Percentiles rank a stretch among this genome's conserved stretches.
Conservation (phyloP, 805 yeast species). For the Candida xyloterini region DNA sequence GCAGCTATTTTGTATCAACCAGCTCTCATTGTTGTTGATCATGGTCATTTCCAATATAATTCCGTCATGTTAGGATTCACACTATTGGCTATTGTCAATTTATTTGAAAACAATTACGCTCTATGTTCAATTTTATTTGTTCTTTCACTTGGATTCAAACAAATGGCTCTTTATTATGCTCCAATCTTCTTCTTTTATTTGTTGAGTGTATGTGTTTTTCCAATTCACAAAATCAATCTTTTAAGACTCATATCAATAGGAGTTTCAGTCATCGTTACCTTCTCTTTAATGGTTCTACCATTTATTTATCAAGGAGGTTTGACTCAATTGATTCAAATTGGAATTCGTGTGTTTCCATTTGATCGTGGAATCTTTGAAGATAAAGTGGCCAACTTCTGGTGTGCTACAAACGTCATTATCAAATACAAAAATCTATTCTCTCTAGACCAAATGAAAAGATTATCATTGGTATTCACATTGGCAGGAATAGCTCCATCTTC, state of each 20-base stretch:
- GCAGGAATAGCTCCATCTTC: conserved; percentile 56
- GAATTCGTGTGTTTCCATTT: conserved; percentile 82
- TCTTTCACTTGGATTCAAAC: conserved; percentile 79
- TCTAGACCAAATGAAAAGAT: conserved; percentile 53
- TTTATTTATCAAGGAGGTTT: conserved; percentile 48
- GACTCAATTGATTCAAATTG: conserved; percentile 52
- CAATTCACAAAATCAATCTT: conserved; percentile 41
- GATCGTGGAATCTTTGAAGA: conserved; percentile 94
- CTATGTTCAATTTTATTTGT: conserved; percentile 77
- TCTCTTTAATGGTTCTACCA: conserved; percentile 55
- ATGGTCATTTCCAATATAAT: conserved; percentile 96
- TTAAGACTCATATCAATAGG: conserved; percentile 61
- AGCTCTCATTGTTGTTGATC: conserved; percentile 77
- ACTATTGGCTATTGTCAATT: conserved; percentile 60
- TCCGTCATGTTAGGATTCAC: conserved; percentile 91
- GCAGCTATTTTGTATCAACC: conserved; percentile 86
- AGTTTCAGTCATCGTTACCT: conserved; percentile 55
- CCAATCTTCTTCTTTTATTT: conserved; percentile 84
- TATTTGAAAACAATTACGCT: conserved; percentile 60
- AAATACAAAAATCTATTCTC: conserved; percentile 62
- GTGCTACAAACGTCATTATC: conserved; percentile 77
- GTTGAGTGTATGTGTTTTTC: conserved; percentile 48
- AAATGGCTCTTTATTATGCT: conserved; percentile 91
- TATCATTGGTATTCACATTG: conserved; percentile 55
- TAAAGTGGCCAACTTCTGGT: conserved; percentile 97